phyloP scores from a whole-genome alignment of 495 filamentous ascomycete species.

The Penicillium taxi region DNA sequence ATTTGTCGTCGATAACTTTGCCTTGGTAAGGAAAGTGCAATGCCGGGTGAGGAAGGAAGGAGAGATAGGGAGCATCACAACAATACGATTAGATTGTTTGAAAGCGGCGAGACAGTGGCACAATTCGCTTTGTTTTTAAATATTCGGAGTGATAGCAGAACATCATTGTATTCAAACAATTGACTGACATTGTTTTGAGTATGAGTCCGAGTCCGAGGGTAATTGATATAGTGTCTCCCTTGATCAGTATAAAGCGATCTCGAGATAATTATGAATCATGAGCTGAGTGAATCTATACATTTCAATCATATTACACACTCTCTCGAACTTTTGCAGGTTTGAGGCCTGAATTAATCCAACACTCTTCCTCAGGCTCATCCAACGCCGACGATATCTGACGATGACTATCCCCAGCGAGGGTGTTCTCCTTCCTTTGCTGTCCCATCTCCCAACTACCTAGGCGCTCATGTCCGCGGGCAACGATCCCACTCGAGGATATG shows the following conservation, averaged over 20 bases:
- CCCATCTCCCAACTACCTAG: constrained; percentile 48
- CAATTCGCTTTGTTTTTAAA: too few species aligned
- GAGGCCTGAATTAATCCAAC: constrained; percentile 19
- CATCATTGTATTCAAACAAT: too few species aligned
- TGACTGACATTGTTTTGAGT: too few species aligned
- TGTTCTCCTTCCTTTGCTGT: constrained; percentile 19
- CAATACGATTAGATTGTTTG: too few species aligned
- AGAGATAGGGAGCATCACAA: not conserved
- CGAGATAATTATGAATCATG: too few species aligned
- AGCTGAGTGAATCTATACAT: too few species aligned
- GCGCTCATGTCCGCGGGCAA: constrained; percentile 37
- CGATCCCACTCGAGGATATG: constrained; percentile 10
- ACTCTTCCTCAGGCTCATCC: constrained; percentile 24
- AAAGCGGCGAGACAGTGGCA: too few species aligned
- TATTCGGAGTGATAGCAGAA: too few species aligned
- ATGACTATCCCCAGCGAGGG: constrained; percentile 4
- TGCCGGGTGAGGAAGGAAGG: constrained; percentile 1
- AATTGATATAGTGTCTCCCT: too few species aligned
- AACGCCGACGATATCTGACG: not conserved
- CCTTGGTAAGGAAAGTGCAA: not conserved
- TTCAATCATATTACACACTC: constrained; percentile 33
- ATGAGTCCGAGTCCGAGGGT: too few species aligned
- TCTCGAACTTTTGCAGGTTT: constrained; percentile 28
- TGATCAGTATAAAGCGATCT: too few species aligned
- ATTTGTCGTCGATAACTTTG: not conserved